Conservation (phyloP, 495 filamentous ascomycete species). For the Neurospora hispaniola region DNA sequence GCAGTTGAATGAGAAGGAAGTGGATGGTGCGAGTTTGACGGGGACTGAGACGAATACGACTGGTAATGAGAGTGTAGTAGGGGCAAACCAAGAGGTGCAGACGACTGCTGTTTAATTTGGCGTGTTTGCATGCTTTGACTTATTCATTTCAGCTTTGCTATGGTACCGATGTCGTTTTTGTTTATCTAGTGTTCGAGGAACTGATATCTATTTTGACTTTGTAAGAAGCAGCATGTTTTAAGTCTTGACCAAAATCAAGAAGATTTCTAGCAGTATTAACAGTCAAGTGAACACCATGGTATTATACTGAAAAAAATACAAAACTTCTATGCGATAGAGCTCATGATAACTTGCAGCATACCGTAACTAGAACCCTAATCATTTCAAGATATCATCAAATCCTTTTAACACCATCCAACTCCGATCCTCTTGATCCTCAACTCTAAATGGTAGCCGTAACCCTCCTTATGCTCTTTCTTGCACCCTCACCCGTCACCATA, state of each 20-base stretch:
- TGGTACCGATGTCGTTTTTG: slow-evolving; percentile 6
- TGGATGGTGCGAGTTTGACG: neutral
- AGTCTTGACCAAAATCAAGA: neutral
- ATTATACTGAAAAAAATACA: neutral
- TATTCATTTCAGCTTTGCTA: neutral
- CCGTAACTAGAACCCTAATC: neutral
- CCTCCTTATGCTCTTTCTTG: slow-evolving; percentile 71
- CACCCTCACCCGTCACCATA: slow-evolving; percentile 74
- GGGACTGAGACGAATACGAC: neutral
- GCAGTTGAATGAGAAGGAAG: neutral
- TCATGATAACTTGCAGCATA: neutral
- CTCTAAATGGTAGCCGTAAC: slow-evolving; percentile 39
- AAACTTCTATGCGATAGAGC: neutral
- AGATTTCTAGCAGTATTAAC: neutral
- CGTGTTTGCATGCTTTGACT: neutral
- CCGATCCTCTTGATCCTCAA: neutral
- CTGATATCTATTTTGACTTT: neutral
- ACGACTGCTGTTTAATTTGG: neutral
- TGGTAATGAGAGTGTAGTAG: neutral
- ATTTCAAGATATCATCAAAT: neutral
- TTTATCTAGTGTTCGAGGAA: neutral
- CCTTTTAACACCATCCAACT: neutral
- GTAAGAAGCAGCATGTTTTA: neutral
- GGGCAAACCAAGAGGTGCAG: neutral
- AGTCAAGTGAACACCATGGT: neutral